Evolutionary conservation across 1,139 yeast species (phyloP).

Genomic region (Scheffersomyces titani): DNA sequence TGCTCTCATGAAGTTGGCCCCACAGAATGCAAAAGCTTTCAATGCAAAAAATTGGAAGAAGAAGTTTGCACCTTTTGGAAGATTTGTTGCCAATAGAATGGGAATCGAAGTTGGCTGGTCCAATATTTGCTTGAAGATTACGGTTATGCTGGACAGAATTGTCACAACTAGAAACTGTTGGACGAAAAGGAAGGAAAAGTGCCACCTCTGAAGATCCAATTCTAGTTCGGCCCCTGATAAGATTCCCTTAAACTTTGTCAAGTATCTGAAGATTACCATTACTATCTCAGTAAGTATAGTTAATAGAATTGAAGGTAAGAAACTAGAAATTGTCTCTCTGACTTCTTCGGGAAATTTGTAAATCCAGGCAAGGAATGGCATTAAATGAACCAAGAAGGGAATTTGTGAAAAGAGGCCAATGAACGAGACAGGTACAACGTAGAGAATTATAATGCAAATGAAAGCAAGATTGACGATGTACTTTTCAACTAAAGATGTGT

Average conservation of each 20-base stretch:
- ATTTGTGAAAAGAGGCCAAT: slow-evolving; percentile 68
- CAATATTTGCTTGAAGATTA: slow-evolving; percentile 62
- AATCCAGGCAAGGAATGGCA: slow-evolving; percentile 57
- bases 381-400: slow-evolving; percentile 54
- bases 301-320: slow-evolving; percentile 62
- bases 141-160: slow-evolving; percentile 76
- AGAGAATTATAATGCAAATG: slow-evolving; percentile 51
- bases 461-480: slow-evolving; percentile 45
- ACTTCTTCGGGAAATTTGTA: slow-evolving; percentile 53
- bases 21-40: slow-evolving; percentile 73
- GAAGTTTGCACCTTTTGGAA: slow-evolving; percentile 82
- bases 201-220: slow-evolving; percentile 66
- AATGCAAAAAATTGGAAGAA: slow-evolving; percentile 73
- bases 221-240: slow-evolving; percentile 60
- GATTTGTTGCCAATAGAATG: slow-evolving; percentile 64
- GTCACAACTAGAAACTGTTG: slow-evolving; percentile 86
- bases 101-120: slow-evolving; percentile 76
- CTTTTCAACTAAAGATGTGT: slow-evolving; percentile 33
- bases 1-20: slow-evolving; percentile 62
- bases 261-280: slow-evolving; percentile 48
- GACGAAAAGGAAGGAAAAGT: slow-evolving; percentile 67
- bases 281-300: slow-evolving; percentile 59
- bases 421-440: slow-evolving; percentile 73
- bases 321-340: slow-evolving; percentile 53
- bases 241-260: slow-evolving; percentile 52